Evolutionary conservation across 2,329 filamentous ascomycete species (phyloP).

Genomic region (Colletotrichum sp.): DNA sequence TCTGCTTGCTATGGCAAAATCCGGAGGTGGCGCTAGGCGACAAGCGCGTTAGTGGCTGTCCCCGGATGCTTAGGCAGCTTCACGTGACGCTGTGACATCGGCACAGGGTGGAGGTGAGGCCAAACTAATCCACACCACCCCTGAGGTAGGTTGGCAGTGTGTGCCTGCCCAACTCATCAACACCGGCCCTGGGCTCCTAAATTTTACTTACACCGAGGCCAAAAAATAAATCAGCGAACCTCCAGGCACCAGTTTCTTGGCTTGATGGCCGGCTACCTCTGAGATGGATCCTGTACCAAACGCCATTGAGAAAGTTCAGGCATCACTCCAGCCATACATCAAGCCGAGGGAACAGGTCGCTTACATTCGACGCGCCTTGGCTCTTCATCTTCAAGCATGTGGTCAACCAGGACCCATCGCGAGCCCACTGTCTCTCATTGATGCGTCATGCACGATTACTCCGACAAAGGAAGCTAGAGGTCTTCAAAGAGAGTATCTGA

Average conservation of each 20-base stretch:
- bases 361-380: slow-evolving; percentile 60
- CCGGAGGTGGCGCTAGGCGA: slow-evolving; percentile 4
- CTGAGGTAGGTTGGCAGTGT: neutral
- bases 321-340: slow-evolving; percentile 56
- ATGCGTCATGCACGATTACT: slow-evolving; percentile 39
- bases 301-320: slow-evolving; percentile 42
- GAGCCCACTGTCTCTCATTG: slow-evolving; percentile 55
- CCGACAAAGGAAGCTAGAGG: slow-evolving; percentile 46
- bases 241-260: neutral
- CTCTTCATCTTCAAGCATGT: slow-evolving; percentile 57
- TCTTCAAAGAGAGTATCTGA: slow-evolving; percentile 59
- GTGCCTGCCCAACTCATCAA: neutral
- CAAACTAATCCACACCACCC: slow-evolving; percentile 4
- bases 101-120: neutral
- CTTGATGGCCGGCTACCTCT: neutral
- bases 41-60: neutral
- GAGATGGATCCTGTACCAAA: slow-evolving; percentile 36
- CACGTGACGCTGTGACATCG: neutral
- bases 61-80: neutral
- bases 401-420: slow-evolving; percentile 46
- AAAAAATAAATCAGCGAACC: neutral
- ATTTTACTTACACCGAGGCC: neutral
- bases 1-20: slow-evolving; percentile 6
- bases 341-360: slow-evolving; percentile 62
- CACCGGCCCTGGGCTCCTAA: neutral